Evolutionary conservation across 2,329 filamentous ascomycete genomes (phyloP).

Genomic region (Sarocladium oryzae): DNA sequence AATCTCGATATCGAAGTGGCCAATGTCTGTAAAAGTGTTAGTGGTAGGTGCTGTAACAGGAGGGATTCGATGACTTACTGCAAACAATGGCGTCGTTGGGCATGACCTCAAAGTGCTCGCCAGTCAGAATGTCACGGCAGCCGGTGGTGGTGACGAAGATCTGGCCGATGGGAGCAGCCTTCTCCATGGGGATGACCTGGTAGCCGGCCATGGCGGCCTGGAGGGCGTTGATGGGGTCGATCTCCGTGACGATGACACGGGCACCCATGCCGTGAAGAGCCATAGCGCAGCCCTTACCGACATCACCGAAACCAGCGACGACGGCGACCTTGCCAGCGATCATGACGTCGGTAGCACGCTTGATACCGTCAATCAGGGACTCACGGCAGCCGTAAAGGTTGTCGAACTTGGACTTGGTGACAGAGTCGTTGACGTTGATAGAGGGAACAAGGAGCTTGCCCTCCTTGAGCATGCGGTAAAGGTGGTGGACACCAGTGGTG

Average conservation of each 20-base stretch:
- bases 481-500: constrained; percentile 98
- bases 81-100: constrained; percentile 97
- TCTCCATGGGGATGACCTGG: constrained; percentile 97
- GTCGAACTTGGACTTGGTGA: constrained; percentile 99
- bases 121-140: constrained; percentile 95
- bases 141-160: constrained; percentile 99
- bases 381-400: constrained; percentile 99
- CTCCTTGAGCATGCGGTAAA: constrained; percentile 96
- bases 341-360: constrained; percentile 99
- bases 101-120: constrained; percentile 91
- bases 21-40: constrained; percentile 59
- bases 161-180: constrained; percentile 81
- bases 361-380: constrained; percentile 98
- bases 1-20: constrained; percentile 99
- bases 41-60: constrained; percentile 6
- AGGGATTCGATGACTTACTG: constrained; percentile 49
- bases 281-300: constrained; percentile 97
- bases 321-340: constrained; percentile 98
- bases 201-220: constrained; percentile 96
- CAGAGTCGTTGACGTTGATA: constrained; percentile 99
- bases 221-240: constrained; percentile 99
- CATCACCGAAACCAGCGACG: constrained; percentile 96
- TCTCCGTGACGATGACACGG: constrained; percentile 90
- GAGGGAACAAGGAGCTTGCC: constrained; percentile 83
- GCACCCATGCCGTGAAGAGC: constrained; percentile 97